phyloP scores from a whole-genome alignment of 768 basidiomycete genomes.

The Terana coerulea region DNA sequence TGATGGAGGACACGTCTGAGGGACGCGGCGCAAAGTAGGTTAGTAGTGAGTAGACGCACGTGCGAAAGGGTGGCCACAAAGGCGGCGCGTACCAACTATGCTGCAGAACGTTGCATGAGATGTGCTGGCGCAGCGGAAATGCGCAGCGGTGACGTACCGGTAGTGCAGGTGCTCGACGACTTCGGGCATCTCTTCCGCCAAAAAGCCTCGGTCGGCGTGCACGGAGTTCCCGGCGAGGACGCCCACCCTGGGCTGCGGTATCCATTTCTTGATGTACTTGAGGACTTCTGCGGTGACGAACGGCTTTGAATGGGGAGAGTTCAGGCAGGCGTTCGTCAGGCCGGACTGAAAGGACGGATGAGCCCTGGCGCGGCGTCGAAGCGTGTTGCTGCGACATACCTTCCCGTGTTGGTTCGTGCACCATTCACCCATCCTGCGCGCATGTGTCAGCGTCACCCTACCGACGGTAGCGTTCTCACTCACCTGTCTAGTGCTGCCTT shows the following conservation, averaged over 20 bases:
- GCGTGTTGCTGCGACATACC: conserved; percentile 34
- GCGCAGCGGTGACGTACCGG: conserved; percentile 39
- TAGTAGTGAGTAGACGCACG: too few relatives aligned
- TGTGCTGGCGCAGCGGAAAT: not conserved
- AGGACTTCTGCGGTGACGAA: conserved; percentile 60
- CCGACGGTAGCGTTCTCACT: conserved; percentile 24
- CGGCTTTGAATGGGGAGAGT: conserved; percentile 60
- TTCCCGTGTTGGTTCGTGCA: conserved; percentile 77
- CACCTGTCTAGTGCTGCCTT: conserved; percentile 68
- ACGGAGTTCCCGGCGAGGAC: conserved; percentile 88
- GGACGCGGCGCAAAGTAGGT: not conserved
- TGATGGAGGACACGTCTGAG: conserved; percentile 80
- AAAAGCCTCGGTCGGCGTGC: conserved; percentile 73
- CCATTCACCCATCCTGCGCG: conserved; percentile 85
- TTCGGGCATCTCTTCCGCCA: conserved; percentile 76
- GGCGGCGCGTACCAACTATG: conserved; percentile 60
- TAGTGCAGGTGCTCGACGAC: conserved; percentile 80
- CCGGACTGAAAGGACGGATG: conserved; percentile 54
- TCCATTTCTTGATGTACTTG: conserved; percentile 80
- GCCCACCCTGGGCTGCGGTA: conserved; percentile 59
- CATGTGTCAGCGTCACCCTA: too few relatives aligned
- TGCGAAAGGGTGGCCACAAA: not conserved
- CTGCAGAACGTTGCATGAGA: conserved; percentile 30
- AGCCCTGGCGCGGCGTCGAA: not conserved
- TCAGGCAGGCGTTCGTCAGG: conserved; percentile 73